Conservation (phyloP, 306 rosid genomes). For the Inga leiocalycina region DNA sequence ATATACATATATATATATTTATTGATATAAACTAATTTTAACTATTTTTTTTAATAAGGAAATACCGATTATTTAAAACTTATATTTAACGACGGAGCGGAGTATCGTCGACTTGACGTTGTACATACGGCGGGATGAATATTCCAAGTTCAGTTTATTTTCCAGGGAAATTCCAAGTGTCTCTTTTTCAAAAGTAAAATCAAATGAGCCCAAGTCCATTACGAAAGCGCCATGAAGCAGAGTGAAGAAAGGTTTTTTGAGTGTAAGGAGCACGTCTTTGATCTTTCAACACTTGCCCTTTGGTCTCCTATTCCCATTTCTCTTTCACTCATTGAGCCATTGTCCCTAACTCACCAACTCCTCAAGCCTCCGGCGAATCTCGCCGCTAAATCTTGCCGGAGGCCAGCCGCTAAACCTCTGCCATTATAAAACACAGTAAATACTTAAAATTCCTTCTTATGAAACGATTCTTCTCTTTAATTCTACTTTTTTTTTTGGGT, state of each 20-base stretch:
- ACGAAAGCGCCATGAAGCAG: no score
- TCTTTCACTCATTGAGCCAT: not conserved
- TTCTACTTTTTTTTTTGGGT: not conserved
- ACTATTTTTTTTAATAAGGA: no score
- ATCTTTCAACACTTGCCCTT: not conserved
- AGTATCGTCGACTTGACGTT: no score
- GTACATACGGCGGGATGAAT: no score
- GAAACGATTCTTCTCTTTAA: not conserved
- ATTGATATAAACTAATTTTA: no score
- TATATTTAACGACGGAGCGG: no score
- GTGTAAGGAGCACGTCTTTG: not conserved
- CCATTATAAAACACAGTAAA: not conserved
- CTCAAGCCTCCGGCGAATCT: not conserved
- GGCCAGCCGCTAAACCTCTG: not conserved
- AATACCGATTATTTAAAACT: no score
- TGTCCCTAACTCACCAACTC: not conserved
- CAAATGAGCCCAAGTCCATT: not conserved
- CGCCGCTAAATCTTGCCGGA: not conserved
- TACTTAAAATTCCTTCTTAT: not conserved
- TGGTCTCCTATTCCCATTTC: not conserved
- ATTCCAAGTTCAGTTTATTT: no score
- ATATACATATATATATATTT: no score
- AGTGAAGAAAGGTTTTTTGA: not conserved
- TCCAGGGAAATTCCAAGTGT: no score
- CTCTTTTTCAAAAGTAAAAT: no score